These are phyloP conservation scores for Ganoderma leucocontextum DNA, from an alignment of 1,284 basidiomycete genomes.

Conservation along the genomic window DNA sequence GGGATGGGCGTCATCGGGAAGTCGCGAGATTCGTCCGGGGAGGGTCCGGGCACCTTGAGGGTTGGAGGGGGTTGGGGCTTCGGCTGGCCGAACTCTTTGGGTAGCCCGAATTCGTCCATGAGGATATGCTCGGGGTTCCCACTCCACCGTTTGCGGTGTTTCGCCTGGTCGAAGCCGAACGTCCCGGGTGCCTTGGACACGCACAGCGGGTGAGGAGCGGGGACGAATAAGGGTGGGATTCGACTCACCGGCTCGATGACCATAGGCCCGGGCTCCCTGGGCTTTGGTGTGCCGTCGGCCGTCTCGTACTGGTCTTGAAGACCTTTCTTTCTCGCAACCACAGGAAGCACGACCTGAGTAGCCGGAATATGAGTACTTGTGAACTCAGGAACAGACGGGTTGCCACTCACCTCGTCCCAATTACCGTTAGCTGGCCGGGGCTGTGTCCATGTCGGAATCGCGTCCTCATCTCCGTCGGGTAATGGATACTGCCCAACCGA, in stretches of 20 bases:
- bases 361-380: slow-evolving; percentile 14
- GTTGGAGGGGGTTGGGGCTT: slow-evolving; percentile 33
- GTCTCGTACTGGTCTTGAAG: slow-evolving; percentile 72
- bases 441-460: slow-evolving; percentile 82
- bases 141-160: slow-evolving; percentile 58
- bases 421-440: slow-evolving; percentile 69
- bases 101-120: slow-evolving; percentile 72
- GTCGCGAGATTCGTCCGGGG: slow-evolving; percentile 13
- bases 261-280: slow-evolving; percentile 44
- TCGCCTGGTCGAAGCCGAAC: slow-evolving; percentile 76
- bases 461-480: slow-evolving; percentile 62
- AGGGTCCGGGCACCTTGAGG: slow-evolving; percentile 32
- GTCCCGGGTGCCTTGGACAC: slow-evolving; percentile 79
- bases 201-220: slow-evolving; percentile 19
- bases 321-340: slow-evolving; percentile 85
- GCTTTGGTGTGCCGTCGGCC: slow-evolving; percentile 67
- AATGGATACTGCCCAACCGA: slow-evolving; percentile 73
- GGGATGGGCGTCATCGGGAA: slow-evolving; percentile 18
- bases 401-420: slow-evolving; percentile 75
- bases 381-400: background rate
- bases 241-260: slow-evolving; percentile 58
- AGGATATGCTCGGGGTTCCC: slow-evolving; percentile 53
- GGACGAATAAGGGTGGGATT: background rate
- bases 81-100: slow-evolving; percentile 56
- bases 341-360: slow-evolving; percentile 67